Evolutionary conservation across 306 rosid species (phyloP).

Genomic region (Sphenostylis stenocarpa): DNA sequence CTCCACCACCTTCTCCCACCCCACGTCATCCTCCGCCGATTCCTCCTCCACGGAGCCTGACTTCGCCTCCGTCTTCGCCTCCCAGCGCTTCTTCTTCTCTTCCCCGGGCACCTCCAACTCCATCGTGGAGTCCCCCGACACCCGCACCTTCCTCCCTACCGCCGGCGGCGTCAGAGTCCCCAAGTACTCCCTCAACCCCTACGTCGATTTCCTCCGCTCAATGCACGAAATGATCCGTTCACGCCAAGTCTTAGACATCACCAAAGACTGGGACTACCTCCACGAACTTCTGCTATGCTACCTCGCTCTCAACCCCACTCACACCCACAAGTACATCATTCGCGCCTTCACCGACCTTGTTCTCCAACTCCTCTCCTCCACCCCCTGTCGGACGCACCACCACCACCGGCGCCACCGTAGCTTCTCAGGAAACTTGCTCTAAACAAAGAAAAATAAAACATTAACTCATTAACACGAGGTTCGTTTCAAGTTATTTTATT

Average conservation of each 20-base stretch:
- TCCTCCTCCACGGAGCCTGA: constrained; percentile 50
- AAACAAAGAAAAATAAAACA: background rate
- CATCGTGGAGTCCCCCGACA: constrained; percentile 58
- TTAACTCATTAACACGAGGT: background rate
- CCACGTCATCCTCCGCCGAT: background rate
- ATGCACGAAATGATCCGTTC: constrained; percentile 90
- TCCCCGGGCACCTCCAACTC: constrained; percentile 90
- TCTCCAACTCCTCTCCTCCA: constrained; percentile 40
- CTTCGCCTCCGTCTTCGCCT: constrained; percentile 67
- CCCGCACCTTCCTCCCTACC: constrained; percentile 6
- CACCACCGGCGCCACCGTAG: constrained; percentile 27
- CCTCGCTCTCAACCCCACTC: constrained; percentile 68
- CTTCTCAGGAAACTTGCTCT: constrained; percentile 29
- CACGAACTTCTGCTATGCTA: constrained; percentile 82
- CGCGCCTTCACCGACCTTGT: constrained; percentile 84
- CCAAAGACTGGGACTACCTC: constrained; percentile 63
- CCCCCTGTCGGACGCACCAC: constrained; percentile 14
- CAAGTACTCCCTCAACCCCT: constrained; percentile 71
- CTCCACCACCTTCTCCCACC: constrained; percentile 19
- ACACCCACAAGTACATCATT: constrained; percentile 71
- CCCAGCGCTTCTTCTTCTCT: constrained; percentile 89
- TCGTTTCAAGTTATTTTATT: background rate
- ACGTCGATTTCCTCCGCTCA: constrained; percentile 67
- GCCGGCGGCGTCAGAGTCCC: constrained; percentile 53
- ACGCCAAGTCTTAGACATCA: constrained; percentile 39